These are phyloP conservation scores for Huiozyma naganishii DNA, from an alignment of 805 yeast genomes.

Conservation along the genomic window DNA sequence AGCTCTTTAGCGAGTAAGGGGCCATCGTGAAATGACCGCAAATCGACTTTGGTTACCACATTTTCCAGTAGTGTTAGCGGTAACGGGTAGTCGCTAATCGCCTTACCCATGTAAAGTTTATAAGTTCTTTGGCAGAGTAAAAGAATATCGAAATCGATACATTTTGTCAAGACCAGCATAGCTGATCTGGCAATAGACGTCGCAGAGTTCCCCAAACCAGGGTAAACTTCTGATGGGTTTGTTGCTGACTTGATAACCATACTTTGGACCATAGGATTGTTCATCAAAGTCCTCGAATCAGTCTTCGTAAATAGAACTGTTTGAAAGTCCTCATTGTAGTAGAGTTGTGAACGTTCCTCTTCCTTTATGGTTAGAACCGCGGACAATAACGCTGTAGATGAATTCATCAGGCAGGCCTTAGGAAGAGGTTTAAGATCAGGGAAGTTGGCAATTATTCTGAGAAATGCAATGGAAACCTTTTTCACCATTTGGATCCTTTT, in stretches of 20 bases:
- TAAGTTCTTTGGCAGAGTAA: slow-evolving; percentile 33
- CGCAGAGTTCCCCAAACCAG: slow-evolving; percentile 22
- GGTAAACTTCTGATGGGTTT: slow-evolving; percentile 21
- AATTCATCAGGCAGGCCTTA: slow-evolving; percentile 27
- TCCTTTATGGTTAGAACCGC: slow-evolving; percentile 23
- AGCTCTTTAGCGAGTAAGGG: slow-evolving; percentile 24
- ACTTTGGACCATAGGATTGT: slow-evolving; percentile 27
- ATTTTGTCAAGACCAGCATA: slow-evolving; percentile 30
- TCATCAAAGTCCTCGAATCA: slow-evolving; percentile 39
- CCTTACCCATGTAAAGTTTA: slow-evolving; percentile 25
- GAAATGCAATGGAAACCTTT: slow-evolving; percentile 38
- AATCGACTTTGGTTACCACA: slow-evolving; percentile 17
- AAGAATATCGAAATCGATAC: slow-evolving; percentile 38
- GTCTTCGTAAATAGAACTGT: slow-evolving; percentile 35
- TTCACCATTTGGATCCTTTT: slow-evolving; percentile 45
- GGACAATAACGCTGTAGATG: slow-evolving; percentile 27
- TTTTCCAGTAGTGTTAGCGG: slow-evolving; percentile 26
- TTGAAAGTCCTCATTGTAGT: slow-evolving; percentile 23
- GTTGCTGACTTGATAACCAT: slow-evolving; percentile 26
- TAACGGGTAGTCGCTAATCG: slow-evolving; percentile 20
- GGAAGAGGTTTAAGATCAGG: slow-evolving; percentile 18
- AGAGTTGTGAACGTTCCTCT: slow-evolving; percentile 20
- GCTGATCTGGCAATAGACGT: slow-evolving; percentile 27
- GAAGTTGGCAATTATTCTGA: slow-evolving; percentile 30
- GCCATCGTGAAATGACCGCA: slow-evolving; percentile 24